Percentiles rank a stretch among this genome's conserved stretches.
Conservation (phyloP, 2,329 filamentous ascomycete genomes). For the Penicillium sp. region DNA sequence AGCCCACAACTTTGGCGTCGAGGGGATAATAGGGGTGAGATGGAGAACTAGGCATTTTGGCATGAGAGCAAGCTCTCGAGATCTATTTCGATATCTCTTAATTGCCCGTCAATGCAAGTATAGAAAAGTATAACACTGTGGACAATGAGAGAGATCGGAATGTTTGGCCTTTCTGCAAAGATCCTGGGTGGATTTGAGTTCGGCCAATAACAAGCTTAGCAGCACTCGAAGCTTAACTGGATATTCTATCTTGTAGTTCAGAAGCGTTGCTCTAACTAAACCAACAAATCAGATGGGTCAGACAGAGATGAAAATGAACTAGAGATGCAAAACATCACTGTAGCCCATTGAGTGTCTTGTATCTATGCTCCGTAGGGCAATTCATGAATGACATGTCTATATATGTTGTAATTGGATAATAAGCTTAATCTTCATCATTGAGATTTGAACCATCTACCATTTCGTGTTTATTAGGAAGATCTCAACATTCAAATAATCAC, state of each 20-base stretch:
- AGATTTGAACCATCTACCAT: background rate
- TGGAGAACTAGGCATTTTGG: conserved; percentile 8
- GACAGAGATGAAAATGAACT: too few relatives aligned
- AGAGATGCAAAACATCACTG: too few relatives aligned
- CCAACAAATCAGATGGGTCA: too few relatives aligned
- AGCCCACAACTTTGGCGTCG: conserved; percentile 60
- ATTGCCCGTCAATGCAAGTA: background rate
- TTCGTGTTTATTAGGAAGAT: background rate
- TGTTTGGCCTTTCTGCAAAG: background rate
- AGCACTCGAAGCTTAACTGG: background rate
- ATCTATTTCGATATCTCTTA: background rate
- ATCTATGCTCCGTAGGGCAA: too few relatives aligned
- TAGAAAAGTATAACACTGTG: background rate
- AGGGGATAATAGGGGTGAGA: conserved; percentile 71
- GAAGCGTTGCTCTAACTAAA: too few relatives aligned
- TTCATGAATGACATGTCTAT: background rate
- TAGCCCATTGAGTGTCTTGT: too few relatives aligned
- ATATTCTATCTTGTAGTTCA: background rate
- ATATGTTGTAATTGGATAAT: background rate
- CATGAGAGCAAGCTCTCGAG: background rate
- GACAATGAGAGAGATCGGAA: background rate
- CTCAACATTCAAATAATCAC: background rate
- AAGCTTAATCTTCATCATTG: too few relatives aligned
- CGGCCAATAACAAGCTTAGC: conserved; percentile 5
- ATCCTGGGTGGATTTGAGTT: conserved; percentile 1